Evolutionary conservation across 108 stramenopile genomes (phyloP).

Genomic region (Mediolabrus comicus): DNA sequence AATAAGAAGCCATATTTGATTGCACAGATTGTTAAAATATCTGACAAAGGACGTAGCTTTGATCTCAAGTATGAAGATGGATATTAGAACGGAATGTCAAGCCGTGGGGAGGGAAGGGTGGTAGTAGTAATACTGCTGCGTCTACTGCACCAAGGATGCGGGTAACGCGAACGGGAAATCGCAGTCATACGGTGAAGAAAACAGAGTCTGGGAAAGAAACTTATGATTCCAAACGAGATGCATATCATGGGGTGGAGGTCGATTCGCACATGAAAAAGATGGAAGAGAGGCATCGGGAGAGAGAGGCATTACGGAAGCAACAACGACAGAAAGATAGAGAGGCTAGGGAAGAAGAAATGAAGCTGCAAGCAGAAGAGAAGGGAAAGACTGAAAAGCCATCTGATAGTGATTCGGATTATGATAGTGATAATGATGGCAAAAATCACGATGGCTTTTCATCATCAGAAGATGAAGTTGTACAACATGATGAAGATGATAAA

Average conservation of each 20-base stretch:
- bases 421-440: conserved; percentile 66
- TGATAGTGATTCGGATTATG: conserved; percentile 85
- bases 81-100: conserved; percentile 71
- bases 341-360: conserved; percentile 36
- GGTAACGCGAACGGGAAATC: conserved; percentile 78
- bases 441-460: conserved; percentile 55
- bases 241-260: conserved; percentile 87
- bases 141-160: conserved; percentile 87
- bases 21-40: conserved; percentile 75
- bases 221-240: conserved; percentile 90
- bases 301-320: conserved; percentile 68
- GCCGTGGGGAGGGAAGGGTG: conserved; percentile 28
- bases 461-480: conserved; percentile 77
- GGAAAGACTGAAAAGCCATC: conserved; percentile 35
- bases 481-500: conserved; percentile 82
- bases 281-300: conserved; percentile 55
- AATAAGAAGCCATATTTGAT: conserved; percentile 83
- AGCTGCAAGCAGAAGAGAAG: conserved; percentile 31
- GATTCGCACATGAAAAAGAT: conserved; percentile 63
- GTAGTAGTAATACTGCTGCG: conserved; percentile 12
- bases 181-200: conserved; percentile 36
- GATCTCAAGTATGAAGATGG: conserved; percentile 86
- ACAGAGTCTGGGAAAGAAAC: conserved; percentile 65
- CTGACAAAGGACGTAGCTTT: conserved; percentile 61
- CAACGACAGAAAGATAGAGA: conserved; percentile 48